phyloP scores from a whole-genome alignment of 129 eudicot genomes.

The Flaveria bidentis region DNA sequence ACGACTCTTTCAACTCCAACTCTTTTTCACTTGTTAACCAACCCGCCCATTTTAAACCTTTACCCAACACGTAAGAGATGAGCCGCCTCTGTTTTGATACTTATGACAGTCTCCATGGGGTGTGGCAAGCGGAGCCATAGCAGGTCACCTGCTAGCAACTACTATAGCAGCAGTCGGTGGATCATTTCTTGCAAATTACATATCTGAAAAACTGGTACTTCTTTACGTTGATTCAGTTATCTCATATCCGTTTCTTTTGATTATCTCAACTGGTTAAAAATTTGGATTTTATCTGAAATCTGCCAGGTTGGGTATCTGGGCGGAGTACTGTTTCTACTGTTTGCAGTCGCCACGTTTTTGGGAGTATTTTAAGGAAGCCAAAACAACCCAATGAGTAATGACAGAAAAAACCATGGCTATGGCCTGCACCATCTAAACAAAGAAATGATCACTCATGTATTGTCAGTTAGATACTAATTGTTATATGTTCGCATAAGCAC shows the following conservation, averaged over 20 bases:
- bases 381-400: conserved; percentile 16
- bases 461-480: conserved; percentile 19
- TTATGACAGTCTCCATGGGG: conserved; percentile 94
- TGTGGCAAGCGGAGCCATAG: conserved; percentile 97
- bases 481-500: conserved; percentile 18
- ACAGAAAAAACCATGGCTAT: neutral
- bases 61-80: too few species aligned
- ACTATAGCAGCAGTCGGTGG: conserved; percentile 84
- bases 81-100: neutral
- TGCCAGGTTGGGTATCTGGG: conserved; percentile 90
- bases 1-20: too few species aligned
- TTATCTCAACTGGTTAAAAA: neutral
- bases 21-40: too few species aligned
- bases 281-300: conserved; percentile 16
- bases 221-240: neutral
- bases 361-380: conserved; percentile 63
- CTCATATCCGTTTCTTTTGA: neutral
- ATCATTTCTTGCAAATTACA: conserved; percentile 84
- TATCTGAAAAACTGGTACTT: conserved; percentile 87
- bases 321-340: conserved; percentile 70
- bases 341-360: conserved; percentile 86
- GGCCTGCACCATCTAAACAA: neutral
- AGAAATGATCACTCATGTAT: conserved; percentile 18
- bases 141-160: conserved; percentile 90
- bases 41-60: too few species aligned